Base-by-base conservation (phyloP, 192 early-diverging fungal species). In the Chytriomyces sp. region DNA sequence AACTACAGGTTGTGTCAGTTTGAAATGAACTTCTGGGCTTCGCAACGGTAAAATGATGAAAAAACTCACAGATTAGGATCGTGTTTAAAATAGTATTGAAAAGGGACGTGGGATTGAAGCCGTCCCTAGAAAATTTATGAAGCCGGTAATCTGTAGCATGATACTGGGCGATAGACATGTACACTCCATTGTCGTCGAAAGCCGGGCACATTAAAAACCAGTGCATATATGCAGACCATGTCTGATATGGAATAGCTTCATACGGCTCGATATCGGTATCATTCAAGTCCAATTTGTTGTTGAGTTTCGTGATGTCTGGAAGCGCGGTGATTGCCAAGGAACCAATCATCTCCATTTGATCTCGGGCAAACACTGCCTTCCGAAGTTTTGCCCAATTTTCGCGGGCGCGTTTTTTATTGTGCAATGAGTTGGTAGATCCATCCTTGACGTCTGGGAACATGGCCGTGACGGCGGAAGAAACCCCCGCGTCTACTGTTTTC, bases 191-290 rank as follows among this genome's bases (percentile, higher is more conserved):
- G 71, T 73, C 71, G 10, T 44, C 61, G 47, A 73, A 73, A 10
- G 71, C 71, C 18, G 71, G 71, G 47, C 71, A 73, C 43, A 73
- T 35, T 11, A 73, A 62, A n/a, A 24, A 24, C 53, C 53, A 73
- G 49, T 73, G 71, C 35, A 73, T 11, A 7, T 28, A 44, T 7
- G 53, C 53, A 23, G 45, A 45, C 11, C 44, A 43, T 2, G 71
- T 44, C 3, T 73, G 60, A 26, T 73, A 73, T 7, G 71, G 10
- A 24, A 10, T 9, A 10, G 60, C 1, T 26, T 44, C 9, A 10
- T 44, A 10, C 9, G 23, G 24, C 10, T 13, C 8, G 26, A 9
- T 50, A 8, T 23, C 26, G 26, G 49, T 8, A 9, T 8, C 20
- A 5, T 43, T 16, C 23, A 18, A n/a, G 13, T 70, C 49, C 9